A percentile compares a stretch with the other conserved stretches of the same genome.
These are phyloP conservation scores for Cladorrhinum sp. DNA, from an alignment of 2,329 filamentous ascomycete genomes.

Conservation along the genomic window DNA sequence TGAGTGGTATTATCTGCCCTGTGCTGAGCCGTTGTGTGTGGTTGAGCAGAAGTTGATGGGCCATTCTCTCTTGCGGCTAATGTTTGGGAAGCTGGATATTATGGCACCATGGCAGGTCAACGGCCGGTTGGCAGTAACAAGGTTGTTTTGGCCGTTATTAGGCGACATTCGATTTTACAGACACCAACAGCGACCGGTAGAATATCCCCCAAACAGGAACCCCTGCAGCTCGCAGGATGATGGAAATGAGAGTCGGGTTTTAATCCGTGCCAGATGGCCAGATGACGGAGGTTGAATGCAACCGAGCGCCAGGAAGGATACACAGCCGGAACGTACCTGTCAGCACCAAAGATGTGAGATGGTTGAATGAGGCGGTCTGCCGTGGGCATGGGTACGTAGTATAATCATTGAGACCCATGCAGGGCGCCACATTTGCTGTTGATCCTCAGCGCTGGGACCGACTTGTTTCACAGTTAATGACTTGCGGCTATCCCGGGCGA, in stretches of 20 bases:
- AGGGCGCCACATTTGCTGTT: slow-evolving; percentile 15
- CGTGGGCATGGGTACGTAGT: neutral
- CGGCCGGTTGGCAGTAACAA: slow-evolving; percentile 9
- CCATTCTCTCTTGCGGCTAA: slow-evolving; percentile 15
- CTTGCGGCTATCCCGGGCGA: slow-evolving; percentile 17
- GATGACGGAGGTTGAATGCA: slow-evolving; percentile 7
- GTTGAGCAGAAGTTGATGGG: neutral
- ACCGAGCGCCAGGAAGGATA: slow-evolving; percentile 7
- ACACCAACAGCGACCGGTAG: neutral
- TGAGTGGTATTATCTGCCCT: neutral
- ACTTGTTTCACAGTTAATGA: slow-evolving; percentile 15
- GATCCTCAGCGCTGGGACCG: slow-evolving; percentile 18
- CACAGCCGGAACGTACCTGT: slow-evolving; percentile 1
- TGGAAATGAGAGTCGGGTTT: slow-evolving; percentile 8
- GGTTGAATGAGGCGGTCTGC: slow-evolving; percentile 12
- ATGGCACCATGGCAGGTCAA: slow-evolving; percentile 7
- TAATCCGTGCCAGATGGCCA: slow-evolving; percentile 1
- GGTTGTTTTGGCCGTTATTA: slow-evolving; percentile 8
- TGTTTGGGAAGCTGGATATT: neutral
- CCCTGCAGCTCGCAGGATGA: slow-evolving; percentile 17
- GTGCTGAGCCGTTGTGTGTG: neutral
- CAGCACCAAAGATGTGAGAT: slow-evolving; percentile 7
- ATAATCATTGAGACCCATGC: slow-evolving; percentile 10
- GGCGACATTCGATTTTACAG: slow-evolving; percentile 1
- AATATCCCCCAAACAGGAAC: slow-evolving; percentile 1